Base-by-base conservation (phyloP, 805 yeast genomes). In the Teunomyces funiuensis region DNA sequence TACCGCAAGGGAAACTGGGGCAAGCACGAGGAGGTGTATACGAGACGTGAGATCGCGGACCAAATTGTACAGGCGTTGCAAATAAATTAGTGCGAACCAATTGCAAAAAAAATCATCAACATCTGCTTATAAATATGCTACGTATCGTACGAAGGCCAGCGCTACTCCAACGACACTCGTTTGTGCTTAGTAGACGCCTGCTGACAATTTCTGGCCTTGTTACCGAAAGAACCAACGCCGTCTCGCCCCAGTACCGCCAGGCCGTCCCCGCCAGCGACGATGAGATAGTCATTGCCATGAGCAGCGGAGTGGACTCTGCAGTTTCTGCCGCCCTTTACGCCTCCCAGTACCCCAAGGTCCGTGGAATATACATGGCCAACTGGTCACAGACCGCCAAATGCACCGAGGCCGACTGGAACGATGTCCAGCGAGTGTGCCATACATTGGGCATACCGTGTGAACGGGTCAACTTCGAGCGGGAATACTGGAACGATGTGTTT, bases 231-330 rank as follows among this genome's bases (percentile, higher is more conserved):
- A 31, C 25, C 10, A 31, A 31, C 15, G 25, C 34, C 9, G 25
- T 31, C 22, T 16, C 34, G 5, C 4, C 39, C 6, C 45, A 39
- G 5, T 63, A 62, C 41, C 33, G 43, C 2, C 88, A 73, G 57
- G 60, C 55, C 4, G 46, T 51, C 14, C 91, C 91, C 0, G 46
- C 51, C 0, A 49, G 48, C 7, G 59, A 71, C 23, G 96, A 87
- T 52, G 78, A 74, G 40, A 76, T 91, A 16, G 66, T 85, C 15
- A 79, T 93, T 4, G 97, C 98, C 6, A 87, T 93, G 96, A 88
- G 97, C 1, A 86, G 96, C 0, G 99, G 99, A 0, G 98, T 93
- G 1, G 99, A 93, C 61, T 90, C 97, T 0, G 84, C 97, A 1
- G 88, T 90, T 1, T 78, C 85, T 2, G 97, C 98, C 0, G 80